Conservation (phyloP, 176 grass and related monocot species). For the Hordeum marinum region DNA sequence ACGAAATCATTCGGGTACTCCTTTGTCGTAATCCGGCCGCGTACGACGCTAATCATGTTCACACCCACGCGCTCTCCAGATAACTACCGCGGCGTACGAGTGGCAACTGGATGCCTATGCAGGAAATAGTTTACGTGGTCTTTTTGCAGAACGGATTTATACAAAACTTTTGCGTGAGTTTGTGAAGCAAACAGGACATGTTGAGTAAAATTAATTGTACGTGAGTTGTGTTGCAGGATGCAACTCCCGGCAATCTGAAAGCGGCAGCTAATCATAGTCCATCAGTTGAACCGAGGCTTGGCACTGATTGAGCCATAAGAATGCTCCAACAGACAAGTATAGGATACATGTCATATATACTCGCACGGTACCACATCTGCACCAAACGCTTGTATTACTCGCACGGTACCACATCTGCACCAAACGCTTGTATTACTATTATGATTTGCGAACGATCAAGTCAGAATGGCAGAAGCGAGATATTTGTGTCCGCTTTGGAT, state of each 20-base stretch:
- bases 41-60: conserved; percentile 1
- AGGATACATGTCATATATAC: neutral
- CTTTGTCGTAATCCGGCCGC: neutral
- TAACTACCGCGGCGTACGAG: neutral
- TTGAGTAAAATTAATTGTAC: no score
- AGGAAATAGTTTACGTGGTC: neutral
- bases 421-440: neutral
- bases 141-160: neutral
- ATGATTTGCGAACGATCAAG: neutral
- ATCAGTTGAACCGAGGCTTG: neutral
- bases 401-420: neutral
- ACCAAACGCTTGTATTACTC: neutral
- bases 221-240: neutral
- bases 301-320: neutral
- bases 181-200: no score
- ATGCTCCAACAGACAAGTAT: neutral
- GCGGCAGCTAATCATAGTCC: neutral
- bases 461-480: neutral
- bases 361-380: neutral
- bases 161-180: no score
- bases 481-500: neutral
- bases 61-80: neutral
- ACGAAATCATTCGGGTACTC: conserved; percentile 31
- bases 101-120: neutral
- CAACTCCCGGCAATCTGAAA: neutral